Conservation (phyloP, 805 yeast species). For the Candida germanica region DNA sequence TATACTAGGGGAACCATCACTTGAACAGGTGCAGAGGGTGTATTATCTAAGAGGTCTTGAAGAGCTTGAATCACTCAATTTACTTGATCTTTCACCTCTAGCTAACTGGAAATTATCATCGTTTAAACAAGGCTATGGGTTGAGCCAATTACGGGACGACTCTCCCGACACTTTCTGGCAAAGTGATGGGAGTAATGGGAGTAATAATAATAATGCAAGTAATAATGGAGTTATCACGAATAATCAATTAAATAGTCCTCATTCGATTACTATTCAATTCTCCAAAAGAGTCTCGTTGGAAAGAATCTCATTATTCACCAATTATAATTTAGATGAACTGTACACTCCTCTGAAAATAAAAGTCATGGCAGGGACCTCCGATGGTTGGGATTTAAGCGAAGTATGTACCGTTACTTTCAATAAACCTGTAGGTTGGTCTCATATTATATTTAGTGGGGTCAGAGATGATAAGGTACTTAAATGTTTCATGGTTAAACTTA, state of each 20-base stretch:
- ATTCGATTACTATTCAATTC: slow-evolving; percentile 73
- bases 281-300: slow-evolving; percentile 70
- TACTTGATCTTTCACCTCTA: slow-evolving; percentile 72
- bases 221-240: slow-evolving; percentile 22
- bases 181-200: slow-evolving; percentile 69
- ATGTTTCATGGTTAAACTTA: slow-evolving; percentile 61
- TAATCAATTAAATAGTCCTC: slow-evolving; percentile 64
- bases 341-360: slow-evolving; percentile 79
- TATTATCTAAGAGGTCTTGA: slow-evolving; percentile 47
- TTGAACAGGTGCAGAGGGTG: slow-evolving; percentile 39
- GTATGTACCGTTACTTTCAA: slow-evolving; percentile 57
- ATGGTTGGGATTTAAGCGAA: slow-evolving; percentile 71
- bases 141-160: slow-evolving; percentile 69
- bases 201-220: slow-evolving; percentile 17
- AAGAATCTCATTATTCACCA: slow-evolving; percentile 67
- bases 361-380: slow-evolving; percentile 68
- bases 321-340: slow-evolving; percentile 76
- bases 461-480: slow-evolving; percentile 57
- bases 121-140: slow-evolving; percentile 66
- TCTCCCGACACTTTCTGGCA: slow-evolving; percentile 84
- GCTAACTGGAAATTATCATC: slow-evolving; percentile 88
- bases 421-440: slow-evolving; percentile 79
- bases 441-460: slow-evolving; percentile 54
- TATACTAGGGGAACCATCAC: slow-evolving; percentile 27
- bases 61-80: slow-evolving; percentile 54